Percentiles rank a stretch among this genome's conserved stretches.
Evolutionary conservation across 306 rosid species (phyloP).

Genomic region (Citrullus colocynthis): DNA sequence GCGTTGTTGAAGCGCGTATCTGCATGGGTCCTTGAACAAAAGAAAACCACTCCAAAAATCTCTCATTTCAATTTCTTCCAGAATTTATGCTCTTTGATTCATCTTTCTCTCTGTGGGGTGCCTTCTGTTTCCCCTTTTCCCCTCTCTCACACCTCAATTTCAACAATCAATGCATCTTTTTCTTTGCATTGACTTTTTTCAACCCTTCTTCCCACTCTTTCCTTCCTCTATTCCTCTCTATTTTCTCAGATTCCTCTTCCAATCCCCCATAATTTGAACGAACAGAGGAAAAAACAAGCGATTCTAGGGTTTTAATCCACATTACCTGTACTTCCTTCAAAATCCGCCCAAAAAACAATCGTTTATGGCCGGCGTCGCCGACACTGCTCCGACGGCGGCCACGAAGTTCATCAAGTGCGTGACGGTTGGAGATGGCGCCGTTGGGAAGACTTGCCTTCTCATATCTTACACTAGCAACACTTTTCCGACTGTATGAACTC

Average conservation of each 20-base stretch:
- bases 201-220: neutral
- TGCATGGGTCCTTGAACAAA: neutral
- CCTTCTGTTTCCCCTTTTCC: conserved; percentile 14
- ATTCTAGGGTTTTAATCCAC: neutral
- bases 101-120: neutral
- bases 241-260: neutral
- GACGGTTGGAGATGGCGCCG: conserved; percentile 34
- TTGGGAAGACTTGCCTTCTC: conserved; percentile 36
- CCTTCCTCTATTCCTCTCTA: neutral
- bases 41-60: neutral
- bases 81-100: conserved; percentile 9
- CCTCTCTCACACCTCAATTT: conserved; percentile 26
- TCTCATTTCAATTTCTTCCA: neutral
- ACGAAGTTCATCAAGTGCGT: conserved; percentile 32
- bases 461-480: conserved; percentile 38
- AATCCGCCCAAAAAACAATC: neutral
- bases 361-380: neutral
- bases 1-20: neutral
- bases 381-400: conserved; percentile 4
- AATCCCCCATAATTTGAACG: neutral
- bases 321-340: neutral
- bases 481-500: conserved; percentile 20
- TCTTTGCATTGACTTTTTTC: neutral
- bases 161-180: conserved; percentile 14
- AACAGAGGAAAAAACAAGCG: neutral